phyloP scores from a whole-genome alignment of 108 stramenopile species.

The Cyclotella atomus region DNA sequence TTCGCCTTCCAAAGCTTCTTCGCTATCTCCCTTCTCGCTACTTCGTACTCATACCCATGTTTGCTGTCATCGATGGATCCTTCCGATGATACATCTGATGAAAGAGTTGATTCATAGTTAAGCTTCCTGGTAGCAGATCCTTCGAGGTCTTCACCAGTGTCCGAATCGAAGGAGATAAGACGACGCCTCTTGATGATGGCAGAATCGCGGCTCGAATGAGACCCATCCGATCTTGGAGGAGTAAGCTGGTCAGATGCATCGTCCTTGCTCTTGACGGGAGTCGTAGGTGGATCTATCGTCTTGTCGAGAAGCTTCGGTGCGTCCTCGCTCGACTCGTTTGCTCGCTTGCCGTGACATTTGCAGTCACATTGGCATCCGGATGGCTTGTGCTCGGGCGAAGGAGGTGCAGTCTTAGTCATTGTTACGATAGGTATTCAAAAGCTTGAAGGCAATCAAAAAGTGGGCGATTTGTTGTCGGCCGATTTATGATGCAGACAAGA shows the following conservation, averaged over 20 bases:
- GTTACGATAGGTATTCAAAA: background rate
- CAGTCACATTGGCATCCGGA: constrained; percentile 6
- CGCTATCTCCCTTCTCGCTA: background rate
- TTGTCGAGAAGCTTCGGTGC: background rate
- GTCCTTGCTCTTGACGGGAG: background rate
- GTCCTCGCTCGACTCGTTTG: background rate
- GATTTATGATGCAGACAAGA: constrained; percentile 4
- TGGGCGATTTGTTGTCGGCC: background rate
- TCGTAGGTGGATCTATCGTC: too few relatives aligned
- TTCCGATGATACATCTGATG: constrained; percentile 14
- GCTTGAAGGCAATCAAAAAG: too few relatives aligned
- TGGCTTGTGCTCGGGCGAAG: background rate
- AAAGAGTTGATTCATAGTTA: constrained; percentile 9
- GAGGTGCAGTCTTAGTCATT: background rate
- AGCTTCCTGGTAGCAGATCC: background rate
- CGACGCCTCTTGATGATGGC: constrained; percentile 13
- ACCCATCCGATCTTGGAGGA: constrained; percentile 6
- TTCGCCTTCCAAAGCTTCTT: constrained; percentile 17
- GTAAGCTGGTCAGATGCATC: background rate
- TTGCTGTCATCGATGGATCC: background rate
- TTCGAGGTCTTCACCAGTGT: constrained; percentile 8
- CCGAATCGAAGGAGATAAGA: constrained; percentile 11
- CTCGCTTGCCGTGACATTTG: constrained; percentile 2
- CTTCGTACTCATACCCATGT: constrained; percentile 11
- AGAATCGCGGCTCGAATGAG: too few relatives aligned